These are phyloP conservation scores for Lavandula angustifolia DNA, from an alignment of 257 asterid genomes.

Conservation along the genomic window DNA sequence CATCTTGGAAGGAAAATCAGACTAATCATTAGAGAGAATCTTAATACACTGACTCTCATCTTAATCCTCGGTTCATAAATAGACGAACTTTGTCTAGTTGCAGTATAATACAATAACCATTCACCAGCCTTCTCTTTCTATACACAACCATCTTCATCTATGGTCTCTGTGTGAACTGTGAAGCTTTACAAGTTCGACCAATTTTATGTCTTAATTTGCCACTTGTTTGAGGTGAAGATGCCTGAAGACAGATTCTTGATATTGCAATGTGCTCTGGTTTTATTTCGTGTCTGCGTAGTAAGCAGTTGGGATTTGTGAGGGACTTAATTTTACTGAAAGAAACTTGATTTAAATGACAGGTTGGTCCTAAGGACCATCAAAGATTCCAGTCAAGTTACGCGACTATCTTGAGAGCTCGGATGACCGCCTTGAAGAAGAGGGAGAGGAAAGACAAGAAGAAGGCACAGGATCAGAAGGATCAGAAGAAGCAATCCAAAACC, in stretches of 20 bases:
- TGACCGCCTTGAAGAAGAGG: constrained; percentile 94
- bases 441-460: constrained; percentile 89
- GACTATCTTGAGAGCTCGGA: constrained; percentile 77
- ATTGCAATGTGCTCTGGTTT: not conserved
- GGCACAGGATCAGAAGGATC: constrained; percentile 52
- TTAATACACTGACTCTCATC: not conserved
- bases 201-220: not conserved
- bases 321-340: constrained; percentile 12
- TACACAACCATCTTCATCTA: not conserved
- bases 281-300: not conserved
- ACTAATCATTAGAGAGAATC: not conserved
- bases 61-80: constrained; percentile 4
- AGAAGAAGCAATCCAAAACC: constrained; percentile 48
- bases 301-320: not conserved
- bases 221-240: not conserved
- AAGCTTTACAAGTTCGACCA: not conserved
- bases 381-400: constrained; percentile 91
- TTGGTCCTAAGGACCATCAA: constrained; percentile 83
- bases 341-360: constrained; percentile 46
- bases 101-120: not conserved
- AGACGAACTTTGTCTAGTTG: constrained; percentile 7
- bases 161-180: not conserved
- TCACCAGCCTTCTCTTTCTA: not conserved
- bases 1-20: not conserved
- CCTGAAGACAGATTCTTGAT: constrained; percentile 6